Evolutionary conservation across 495 filamentous ascomycete species (phyloP).

Genomic region (Penicillium goetzii): DNA sequence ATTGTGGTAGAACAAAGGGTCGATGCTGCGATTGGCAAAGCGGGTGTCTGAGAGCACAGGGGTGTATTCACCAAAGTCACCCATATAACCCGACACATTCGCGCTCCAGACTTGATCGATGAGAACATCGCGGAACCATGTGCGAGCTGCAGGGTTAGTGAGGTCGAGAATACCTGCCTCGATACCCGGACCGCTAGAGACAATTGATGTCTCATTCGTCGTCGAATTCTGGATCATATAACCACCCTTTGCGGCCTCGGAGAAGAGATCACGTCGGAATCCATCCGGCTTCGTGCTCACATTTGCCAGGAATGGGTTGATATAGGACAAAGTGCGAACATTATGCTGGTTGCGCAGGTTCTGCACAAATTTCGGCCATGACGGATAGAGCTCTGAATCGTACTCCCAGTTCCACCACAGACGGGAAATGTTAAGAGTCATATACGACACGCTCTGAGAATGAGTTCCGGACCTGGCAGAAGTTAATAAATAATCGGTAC

Average conservation of each 20-base stretch:
- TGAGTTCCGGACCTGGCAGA: slow-evolving; percentile 27
- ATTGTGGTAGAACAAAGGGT: slow-evolving; percentile 30
- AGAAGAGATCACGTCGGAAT: slow-evolving; percentile 23
- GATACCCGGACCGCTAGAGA: slow-evolving; percentile 32
- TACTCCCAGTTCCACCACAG: slow-evolving; percentile 40
- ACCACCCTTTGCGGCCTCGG: slow-evolving; percentile 21
- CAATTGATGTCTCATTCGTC: slow-evolving; percentile 27
- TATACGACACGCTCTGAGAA: slow-evolving; percentile 27
- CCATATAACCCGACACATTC: slow-evolving; percentile 34
- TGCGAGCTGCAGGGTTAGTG: slow-evolving; percentile 25
- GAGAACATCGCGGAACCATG: slow-evolving; percentile 30
- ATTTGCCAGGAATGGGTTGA: slow-evolving; percentile 34
- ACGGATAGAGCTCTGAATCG: slow-evolving; percentile 30
- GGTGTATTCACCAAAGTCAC: slow-evolving; percentile 34
- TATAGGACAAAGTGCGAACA: slow-evolving; percentile 34
- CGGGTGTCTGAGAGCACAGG: slow-evolving; percentile 23
- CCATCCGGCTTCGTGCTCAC: slow-evolving; percentile 33
- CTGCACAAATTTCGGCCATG: slow-evolving; percentile 33
- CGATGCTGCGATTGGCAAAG: slow-evolving; percentile 30
- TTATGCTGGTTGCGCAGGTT: slow-evolving; percentile 30
- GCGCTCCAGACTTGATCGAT: slow-evolving; percentile 31
- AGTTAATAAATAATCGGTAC: neutral
- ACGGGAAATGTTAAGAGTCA: slow-evolving; percentile 32
- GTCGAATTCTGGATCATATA: slow-evolving; percentile 33
- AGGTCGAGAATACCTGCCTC: slow-evolving; percentile 33